Evolutionary conservation across 768 basidiomycete species (phyloP), one percentile per base, ranked within the genome.

Genomic region (Kwoniella sp.): DNA sequence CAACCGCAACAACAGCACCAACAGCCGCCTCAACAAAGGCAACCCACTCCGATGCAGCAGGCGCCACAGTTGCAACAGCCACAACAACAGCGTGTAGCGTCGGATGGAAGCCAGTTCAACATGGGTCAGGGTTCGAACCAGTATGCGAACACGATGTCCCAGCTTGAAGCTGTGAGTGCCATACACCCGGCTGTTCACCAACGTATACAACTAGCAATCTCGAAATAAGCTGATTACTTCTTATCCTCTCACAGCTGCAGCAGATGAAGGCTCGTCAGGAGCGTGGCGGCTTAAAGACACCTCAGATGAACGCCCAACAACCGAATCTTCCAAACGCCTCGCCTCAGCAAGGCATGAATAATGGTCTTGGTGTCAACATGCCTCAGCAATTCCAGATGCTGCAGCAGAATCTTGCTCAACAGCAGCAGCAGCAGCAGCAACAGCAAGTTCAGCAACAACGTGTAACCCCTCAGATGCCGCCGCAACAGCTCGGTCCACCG

Each of bases 211-310:
- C n/a, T 23, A 7, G 4, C 26, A 22, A 23, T 28, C 30, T 31
- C 5, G 45, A 31, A 26, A 15, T 54, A 30, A 50, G n/a, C 20
- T 13, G 66, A 52, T 69, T 52, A 66, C 26, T 29, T 22, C 13
- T n/a, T n/a, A n/a, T n/a, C n/a, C n/a, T n/a, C n/a, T n/a, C 11
- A 1, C 64, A 75, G 74, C 59, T 76, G 15, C 72, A 76, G 29
- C 65, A 66, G 50, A 76, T 76, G 74, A 72, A 72, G 50, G 62
- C 71, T 48, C 68, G 70, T 15, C 73, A 65, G 28, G 47, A 74
- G 41, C 58, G 62, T 48, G 61, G 68, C 52, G 63, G 63, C n/a
- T 48, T 57, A 63, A 65, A 57, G 31, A 74, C 73, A 2, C 73
- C 70, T 55, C 70, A 69, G 45, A 65, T 67, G 59, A 23, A 51